Evolutionary conservation across 2,329 filamentous ascomycete genomes (phyloP).

Genomic region (Colletotrichum gigasporum): DNA sequence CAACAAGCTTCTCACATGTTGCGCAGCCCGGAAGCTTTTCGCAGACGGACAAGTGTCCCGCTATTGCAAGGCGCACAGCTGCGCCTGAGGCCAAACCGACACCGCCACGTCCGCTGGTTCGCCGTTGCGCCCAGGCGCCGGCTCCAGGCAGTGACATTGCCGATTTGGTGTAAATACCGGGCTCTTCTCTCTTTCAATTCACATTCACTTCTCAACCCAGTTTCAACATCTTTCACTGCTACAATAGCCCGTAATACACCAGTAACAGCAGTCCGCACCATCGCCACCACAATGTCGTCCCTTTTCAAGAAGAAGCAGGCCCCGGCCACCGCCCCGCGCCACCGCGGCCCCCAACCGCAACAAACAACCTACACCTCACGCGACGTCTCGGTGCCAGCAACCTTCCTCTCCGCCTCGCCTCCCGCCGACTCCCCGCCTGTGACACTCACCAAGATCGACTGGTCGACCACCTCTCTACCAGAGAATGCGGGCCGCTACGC

Average conservation of each 20-base stretch:
- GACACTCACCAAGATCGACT: conserved; percentile 59
- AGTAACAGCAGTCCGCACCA: neutral
- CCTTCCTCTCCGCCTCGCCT: conserved; percentile 52
- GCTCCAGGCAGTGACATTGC: conserved; percentile 5
- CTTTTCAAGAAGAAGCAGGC: neutral
- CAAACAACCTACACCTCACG: conserved; percentile 42
- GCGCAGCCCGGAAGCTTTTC: too few species aligned
- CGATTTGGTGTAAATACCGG: neutral
- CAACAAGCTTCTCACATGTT: too few species aligned
- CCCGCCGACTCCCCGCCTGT: conserved; percentile 50
- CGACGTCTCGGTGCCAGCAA: conserved; percentile 46
- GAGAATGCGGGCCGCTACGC: conserved; percentile 64
- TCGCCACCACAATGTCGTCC: neutral
- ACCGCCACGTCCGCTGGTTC: neutral
- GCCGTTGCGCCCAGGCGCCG: neutral
- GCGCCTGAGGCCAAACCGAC: neutral
- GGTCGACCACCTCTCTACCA: conserved; percentile 55
- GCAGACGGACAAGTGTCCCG: neutral
- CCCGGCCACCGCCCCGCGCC: neutral
- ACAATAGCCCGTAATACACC: too few species aligned
- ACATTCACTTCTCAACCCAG: neutral
- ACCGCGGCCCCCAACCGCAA: neutral
- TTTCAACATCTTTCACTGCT: too few species aligned
- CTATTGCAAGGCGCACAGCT: neutral
- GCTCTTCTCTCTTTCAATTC: neutral